Base-by-base conservation (phyloP, 805 yeast genomes). In the Ogataea haglerorum region DNA sequence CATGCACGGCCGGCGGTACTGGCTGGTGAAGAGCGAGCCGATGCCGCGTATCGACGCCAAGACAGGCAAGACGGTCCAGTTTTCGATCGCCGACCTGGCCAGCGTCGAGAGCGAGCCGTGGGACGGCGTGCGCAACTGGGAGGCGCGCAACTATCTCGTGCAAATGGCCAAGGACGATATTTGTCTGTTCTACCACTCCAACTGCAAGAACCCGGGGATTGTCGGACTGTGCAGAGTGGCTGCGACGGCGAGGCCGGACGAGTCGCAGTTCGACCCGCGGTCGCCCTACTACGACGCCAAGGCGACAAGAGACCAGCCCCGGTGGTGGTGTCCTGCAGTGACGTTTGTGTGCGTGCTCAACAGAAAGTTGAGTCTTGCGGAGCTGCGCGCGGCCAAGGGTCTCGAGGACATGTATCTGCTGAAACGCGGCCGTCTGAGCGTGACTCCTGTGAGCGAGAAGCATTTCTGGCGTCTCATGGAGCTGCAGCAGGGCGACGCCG, bases 21-120 rank as follows among this genome's bases (percentile, higher is more conserved):
- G 82, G 82, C 63, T 77, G 3, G 63, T 77, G 31, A 77, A 77
- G 49, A 73, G 80, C 2, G 83, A 78, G 54, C 82, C 82, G 1
- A 60, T 61, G 31, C 47, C 72, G 0, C 56, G 82, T 31, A 56
- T 74, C 9, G 80, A 73, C 36, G 64, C 74, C 7, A 57, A 54
- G n/a, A 54, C 72, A 0, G 76, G 75, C 2, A 56, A 58, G 14
- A 80, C 77, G 50, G 76, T 71, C 16, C 64, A 65, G 30, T 77
- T 75, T 52, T 64, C 79, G 5, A 58, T 76, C 6, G 61, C 60
- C 7, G 75, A 70, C 22, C 56, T 77, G 10, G 52, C 65, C 13
- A 48, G 63, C 5, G 69, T 64, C 7, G 61, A 55, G 5, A 45
- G 45, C 1, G 74, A 72, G 37, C 67, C 72, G n/a, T 77, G 82